Base-by-base conservation (phyloP, 1,139 yeast genomes). In the Candida sanyaensis region DNA sequence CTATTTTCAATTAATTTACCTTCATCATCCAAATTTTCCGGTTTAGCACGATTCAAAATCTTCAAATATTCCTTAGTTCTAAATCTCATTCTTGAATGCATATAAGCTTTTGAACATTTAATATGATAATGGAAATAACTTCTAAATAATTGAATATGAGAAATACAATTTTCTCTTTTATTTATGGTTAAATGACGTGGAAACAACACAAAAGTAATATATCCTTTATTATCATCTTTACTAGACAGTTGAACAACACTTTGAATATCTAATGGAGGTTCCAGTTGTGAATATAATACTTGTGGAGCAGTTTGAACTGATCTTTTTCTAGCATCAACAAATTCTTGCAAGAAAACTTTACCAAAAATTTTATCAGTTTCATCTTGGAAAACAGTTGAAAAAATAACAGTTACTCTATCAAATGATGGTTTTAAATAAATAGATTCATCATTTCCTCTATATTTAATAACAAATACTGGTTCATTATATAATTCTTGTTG, bases 261-360 rank as follows among this genome's bases (percentile, higher is more conserved):
- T 47, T 68, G 71, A 53, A 95, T 84, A 66, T 93, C 99, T 62
- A 90, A 77, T 9, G 99, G 99, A n/a, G 97, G 89, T 57, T 90
- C 97, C 55, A 78, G 80, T 61, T 86, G 93, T 11, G 96, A 85
- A 64, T 88, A 92, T 61, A 95, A 80, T 46, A 93, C 99, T 73
- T 95, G 99, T 23, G 99, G 99, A 1, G 99, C 97, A 45, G 96
- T 92, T 71, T 95, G 99, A 50, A 93, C 95, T 11, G 96, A 88
- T 65, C 98, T 83, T 68, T 88, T 87, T 69, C 99, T 83, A 10
- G 99, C 98, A 54, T 64, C 99, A 42, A 93, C 97, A 68, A 93
- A 93, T 71, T 93, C 99, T 69, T 93, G 99, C 57, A 93, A 73
- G 65, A 95, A 93, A 48, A 93, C 97, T 66, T 88, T 91, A 45